phyloP scores from a whole-genome alignment of 768 basidiomycete genomes.

The Panaeolus cyanescens region DNA sequence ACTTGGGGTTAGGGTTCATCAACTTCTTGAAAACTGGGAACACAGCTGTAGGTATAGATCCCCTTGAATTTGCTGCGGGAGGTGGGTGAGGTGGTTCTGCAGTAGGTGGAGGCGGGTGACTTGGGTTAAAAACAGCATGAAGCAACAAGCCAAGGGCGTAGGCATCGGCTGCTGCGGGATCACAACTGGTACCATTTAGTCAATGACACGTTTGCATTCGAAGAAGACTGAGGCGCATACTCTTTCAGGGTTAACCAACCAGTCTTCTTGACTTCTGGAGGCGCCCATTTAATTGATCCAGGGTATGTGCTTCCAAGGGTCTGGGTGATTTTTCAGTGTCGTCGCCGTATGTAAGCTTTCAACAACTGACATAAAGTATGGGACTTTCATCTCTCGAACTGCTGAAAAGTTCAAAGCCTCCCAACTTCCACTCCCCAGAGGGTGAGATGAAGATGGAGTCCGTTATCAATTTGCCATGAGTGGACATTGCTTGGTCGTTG shows the following conservation, averaged over 20 bases:
- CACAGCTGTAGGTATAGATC: constrained; percentile 70
- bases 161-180: constrained; percentile 73
- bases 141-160: constrained; percentile 89
- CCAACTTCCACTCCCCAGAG: constrained; percentile 96
- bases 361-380: constrained; percentile 74
- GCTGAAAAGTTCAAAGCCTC: constrained; percentile 91
- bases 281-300: constrained; percentile 58
- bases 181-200: constrained; percentile 32
- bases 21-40: constrained; percentile 87
- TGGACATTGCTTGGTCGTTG: constrained; percentile 80
- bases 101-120: constrained; percentile 68
- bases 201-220: constrained; percentile 4
- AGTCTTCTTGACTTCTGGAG: constrained; percentile 86
- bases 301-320: constrained; percentile 67
- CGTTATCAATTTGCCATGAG: constrained; percentile 79
- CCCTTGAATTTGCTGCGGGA: constrained; percentile 74
- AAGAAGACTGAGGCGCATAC: constrained; percentile 40
- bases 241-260: constrained; percentile 87
- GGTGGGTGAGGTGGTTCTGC: constrained; percentile 75
- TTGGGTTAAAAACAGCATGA: constrained; percentile 86
- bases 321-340: constrained; percentile 34
- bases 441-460: constrained; percentile 87
- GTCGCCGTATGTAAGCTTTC: background rate
- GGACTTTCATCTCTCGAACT: constrained; percentile 78
- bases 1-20: constrained; percentile 85